phyloP scores from a whole-genome alignment of 1,139 yeast species.

The Barnettozyma hawaiiensis region DNA sequence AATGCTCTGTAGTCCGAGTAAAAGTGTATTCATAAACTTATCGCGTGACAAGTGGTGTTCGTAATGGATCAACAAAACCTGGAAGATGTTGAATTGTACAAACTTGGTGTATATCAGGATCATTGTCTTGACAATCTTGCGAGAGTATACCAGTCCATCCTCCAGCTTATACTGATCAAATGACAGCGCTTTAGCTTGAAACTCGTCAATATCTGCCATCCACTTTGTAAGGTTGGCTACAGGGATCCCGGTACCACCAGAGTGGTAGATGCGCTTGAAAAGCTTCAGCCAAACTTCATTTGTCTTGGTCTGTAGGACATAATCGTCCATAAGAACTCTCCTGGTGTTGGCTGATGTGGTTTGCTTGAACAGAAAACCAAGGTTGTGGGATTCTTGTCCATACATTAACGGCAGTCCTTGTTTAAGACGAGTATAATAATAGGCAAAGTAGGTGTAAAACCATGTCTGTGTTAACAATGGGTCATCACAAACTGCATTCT shows the following conservation, averaged over 20 bases:
- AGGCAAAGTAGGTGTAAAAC: conserved; percentile 17
- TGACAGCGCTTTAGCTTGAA: conserved; percentile 2
- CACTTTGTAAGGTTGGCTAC: conserved; percentile 12
- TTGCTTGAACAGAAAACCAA: conserved; percentile 9
- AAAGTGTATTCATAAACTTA: conserved; percentile 7
- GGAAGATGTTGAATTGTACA: conserved; percentile 8
- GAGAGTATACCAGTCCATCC: conserved; percentile 4
- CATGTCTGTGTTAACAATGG: conserved; percentile 13
- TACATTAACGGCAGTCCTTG: conserved; percentile 19
- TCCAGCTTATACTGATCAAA: conserved; percentile 16
- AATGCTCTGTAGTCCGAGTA: conserved; percentile 1
- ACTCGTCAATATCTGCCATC: conserved; percentile 14
- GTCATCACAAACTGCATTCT: conserved; percentile 10
- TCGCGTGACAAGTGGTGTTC: conserved; percentile 10
- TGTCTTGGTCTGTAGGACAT: conserved; percentile 11
- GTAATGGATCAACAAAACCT: conserved; percentile 9
- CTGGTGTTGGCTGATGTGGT: conserved; percentile 2
- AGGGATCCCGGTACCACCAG: conserved; percentile 9
- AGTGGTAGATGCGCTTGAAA: conserved; percentile 13
- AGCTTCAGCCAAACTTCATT: conserved; percentile 12
- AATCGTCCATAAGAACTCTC: conserved; percentile 6
- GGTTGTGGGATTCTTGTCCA: conserved; percentile 14
- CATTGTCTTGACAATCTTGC: conserved; percentile 11
- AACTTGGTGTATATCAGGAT: conserved; percentile 10
- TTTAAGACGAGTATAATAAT: conserved; percentile 10